Evolutionary conservation across 441 rosid genomes (phyloP).

Genomic region (Bocquillonia castaneifolia): DNA sequence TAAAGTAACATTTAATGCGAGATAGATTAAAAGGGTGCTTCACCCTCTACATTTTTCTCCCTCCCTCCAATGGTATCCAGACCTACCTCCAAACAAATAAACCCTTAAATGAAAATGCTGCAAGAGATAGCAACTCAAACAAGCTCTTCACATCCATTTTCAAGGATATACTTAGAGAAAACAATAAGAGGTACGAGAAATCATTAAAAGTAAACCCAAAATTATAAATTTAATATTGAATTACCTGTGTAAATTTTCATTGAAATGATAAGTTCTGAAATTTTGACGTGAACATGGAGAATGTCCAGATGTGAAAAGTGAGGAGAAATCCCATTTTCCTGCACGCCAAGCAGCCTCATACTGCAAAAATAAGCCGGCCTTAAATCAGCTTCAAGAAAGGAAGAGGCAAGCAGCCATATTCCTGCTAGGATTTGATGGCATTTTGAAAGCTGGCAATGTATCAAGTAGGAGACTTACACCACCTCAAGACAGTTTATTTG

Average conservation of each 20-base stretch:
- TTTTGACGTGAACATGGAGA: slow-evolving; percentile 38
- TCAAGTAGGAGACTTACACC: not conserved
- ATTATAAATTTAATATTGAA: slow-evolving; percentile 10
- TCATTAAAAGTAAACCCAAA: not conserved
- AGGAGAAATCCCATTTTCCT: slow-evolving; percentile 95
- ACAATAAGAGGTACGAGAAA: not conserved
- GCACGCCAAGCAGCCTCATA: slow-evolving; percentile 99
- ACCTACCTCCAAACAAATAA: no score
- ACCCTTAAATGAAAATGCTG: not conserved
- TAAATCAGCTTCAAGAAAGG: not conserved
- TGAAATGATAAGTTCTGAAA: slow-evolving; percentile 52
- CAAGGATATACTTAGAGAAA: not conserved
- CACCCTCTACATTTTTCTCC: no score
- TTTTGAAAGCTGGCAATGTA: not conserved
- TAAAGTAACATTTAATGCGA: no score
- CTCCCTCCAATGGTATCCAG: no score
- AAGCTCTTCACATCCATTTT: not conserved
- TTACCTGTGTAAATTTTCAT: slow-evolving; percentile 85
- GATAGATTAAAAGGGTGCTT: no score
- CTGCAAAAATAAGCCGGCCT: slow-evolving; percentile 40
- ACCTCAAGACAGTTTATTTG: not conserved
- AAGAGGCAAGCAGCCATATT: not conserved
- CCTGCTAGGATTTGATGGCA: not conserved
- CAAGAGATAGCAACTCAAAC: not conserved
- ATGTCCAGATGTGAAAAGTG: slow-evolving; percentile 45